Base-by-base conservation (phyloP, 2,329 filamentous ascomycete species). In the Sphaerulina musiva region DNA sequence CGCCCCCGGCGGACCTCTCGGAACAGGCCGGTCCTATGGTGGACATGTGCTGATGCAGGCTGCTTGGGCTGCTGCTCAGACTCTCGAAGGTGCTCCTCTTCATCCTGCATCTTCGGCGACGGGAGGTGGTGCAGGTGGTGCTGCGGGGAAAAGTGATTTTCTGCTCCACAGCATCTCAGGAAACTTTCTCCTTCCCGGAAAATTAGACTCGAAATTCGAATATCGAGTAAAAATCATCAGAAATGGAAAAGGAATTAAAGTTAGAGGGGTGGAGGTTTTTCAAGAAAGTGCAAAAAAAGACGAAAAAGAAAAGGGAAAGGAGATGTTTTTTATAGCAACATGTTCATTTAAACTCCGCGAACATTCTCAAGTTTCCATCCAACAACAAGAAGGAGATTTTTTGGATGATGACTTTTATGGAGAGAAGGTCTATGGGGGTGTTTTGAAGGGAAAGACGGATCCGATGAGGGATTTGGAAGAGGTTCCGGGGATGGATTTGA, bases 21-120 rank as follows among this genome's bases (percentile, higher is more conserved):
- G 56, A 17, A 65, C 70, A 12, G 69, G 68, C 2, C 68, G 72
- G 11, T 74, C 78, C 0, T 81, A 79, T 64, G 79, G 79, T 10
- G 78, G 79, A 1, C 78, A 82, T 68, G 78, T 80, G 4, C 81
- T 76, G 59, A 75, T 76, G n/a, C 79, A 81, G 65, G 75, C 78
- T 32, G 78, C 76, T 12, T 81, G 77, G 70, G 79, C 79, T 12
- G 79, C 79, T 7, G 75, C 76, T 7, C 75, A 80, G 56, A 81
- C 79, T 1, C 76, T 81, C 10, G n/a, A n/a, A n/a, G n/a, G n/a
- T n/a, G n/a, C n/a, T n/a, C n/a, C n/a, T n/a, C n/a, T n/a, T n/a
- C n/a, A n/a, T n/a, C n/a, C n/a, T n/a, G n/a, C n/a, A n/a, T n/a
- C n/a, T n/a, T n/a, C n/a, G n/a, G n/a, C n/a, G n/a, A n/a, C n/a